These are phyloP conservation scores for Ajuga chamaepitys DNA, from an alignment of 257 asterid species.

Conservation along the genomic window DNA sequence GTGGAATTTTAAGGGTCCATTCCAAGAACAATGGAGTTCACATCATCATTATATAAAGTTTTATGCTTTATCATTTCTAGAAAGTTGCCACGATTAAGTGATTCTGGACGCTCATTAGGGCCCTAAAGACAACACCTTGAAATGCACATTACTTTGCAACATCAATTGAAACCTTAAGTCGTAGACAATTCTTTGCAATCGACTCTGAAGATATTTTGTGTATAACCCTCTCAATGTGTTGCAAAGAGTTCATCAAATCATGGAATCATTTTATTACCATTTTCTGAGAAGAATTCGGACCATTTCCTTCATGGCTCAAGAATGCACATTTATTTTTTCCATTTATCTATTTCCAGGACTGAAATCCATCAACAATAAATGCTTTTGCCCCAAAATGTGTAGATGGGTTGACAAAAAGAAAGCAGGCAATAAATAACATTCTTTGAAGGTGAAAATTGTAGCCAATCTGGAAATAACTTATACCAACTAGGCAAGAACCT, in stretches of 20 bases:
- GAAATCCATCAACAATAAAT: no score
- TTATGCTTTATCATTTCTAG: neutral
- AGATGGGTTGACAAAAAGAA: neutral
- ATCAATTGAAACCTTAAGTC: neutral
- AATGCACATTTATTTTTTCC: no score
- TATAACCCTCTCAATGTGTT: neutral
- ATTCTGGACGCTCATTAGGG: neutral
- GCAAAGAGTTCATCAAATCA: neutral
- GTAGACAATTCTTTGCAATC: neutral
- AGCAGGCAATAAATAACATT: neutral
- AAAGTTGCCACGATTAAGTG: neutral
- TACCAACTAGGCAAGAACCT: neutral
- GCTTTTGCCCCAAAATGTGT: neutral
- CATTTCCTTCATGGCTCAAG: no score
- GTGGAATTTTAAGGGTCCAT: slow-evolving; percentile 1
- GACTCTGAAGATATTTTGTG: neutral
- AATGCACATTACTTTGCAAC: neutral
- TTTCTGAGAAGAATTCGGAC: no score
- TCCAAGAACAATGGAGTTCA: neutral
- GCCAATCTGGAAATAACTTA: neutral
- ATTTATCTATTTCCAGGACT: no score
- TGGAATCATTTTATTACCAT: no score
- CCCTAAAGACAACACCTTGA: neutral
- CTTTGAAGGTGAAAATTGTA: neutral
- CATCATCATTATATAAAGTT: neutral